A percentile compares a stretch with the other conserved stretches of the same genome.
Conservation (phyloP, 306 rosid species). For the Albizia julibrissin region DNA sequence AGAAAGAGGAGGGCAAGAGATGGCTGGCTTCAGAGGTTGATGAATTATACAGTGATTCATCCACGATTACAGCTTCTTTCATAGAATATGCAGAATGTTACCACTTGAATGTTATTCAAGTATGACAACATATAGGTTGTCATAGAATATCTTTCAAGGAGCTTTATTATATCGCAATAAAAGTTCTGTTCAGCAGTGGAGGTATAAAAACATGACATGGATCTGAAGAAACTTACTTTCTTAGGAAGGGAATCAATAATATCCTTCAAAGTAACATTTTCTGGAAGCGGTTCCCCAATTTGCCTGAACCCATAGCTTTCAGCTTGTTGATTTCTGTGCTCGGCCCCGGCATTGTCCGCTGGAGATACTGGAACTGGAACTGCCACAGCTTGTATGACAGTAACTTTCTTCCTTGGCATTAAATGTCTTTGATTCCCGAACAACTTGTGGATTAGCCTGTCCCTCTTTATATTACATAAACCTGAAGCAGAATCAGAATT, state of each 20-base stretch:
- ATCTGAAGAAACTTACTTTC: constrained; percentile 49
- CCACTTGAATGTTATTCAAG: not conserved
- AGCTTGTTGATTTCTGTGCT: constrained; percentile 65
- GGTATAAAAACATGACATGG: constrained; percentile 9
- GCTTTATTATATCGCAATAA: constrained; percentile 1
- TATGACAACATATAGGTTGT: not conserved
- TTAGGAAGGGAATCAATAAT: constrained; percentile 82
- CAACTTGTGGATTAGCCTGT: constrained; percentile 45
- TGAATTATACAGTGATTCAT: constrained; percentile 9
- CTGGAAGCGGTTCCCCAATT: constrained; percentile 86
- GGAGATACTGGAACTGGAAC: constrained; percentile 65
- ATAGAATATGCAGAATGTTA: constrained; percentile 13
- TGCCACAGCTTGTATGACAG: constrained; percentile 67
- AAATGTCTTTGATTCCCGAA: constrained; percentile 37
- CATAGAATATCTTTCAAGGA: constrained; percentile 12
- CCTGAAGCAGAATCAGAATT: constrained; percentile 50
- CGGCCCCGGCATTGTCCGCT: constrained; percentile 56
- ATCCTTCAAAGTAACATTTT: constrained; percentile 67
- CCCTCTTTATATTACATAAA: constrained; percentile 41
- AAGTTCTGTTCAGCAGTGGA: not conserved
- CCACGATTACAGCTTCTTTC: not conserved
- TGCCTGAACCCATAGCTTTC: constrained; percentile 80
- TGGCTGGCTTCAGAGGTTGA: not conserved
- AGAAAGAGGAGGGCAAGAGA: not conserved
- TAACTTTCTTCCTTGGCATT: constrained; percentile 41